Evolutionary conservation across 768 basidiomycete genomes (phyloP), one percentile per base, ranked within the genome.

Genomic region (Clathrus columnatus): DNA sequence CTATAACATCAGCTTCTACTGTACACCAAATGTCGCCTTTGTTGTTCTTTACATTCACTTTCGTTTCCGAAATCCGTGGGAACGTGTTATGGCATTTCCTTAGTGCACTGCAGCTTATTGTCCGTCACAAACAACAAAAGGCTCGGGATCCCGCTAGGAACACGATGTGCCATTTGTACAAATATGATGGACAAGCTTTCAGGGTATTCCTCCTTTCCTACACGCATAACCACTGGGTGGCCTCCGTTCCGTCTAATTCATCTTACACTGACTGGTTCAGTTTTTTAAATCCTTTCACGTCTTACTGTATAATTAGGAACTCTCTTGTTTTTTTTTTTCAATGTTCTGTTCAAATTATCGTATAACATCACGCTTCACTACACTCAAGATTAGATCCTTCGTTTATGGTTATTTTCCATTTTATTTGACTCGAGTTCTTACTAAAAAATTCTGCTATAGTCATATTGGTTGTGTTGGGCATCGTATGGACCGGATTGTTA

Each of bases 401-500:
- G 46, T 55, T 29, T 30, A 20, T 48, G 46, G 54, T 48, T 10
- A 24, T 43, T 55, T 24, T 27, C n/a, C 27, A 43, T 7, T 24
- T 7, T 42, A 21, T 30, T 6, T n/a, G 16, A 5, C 20, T 30
- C 23, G 4, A 5, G 16, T n/a, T 27, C 26, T n/a, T 47, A 21
- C 28, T 55, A 20, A 55, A 18, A 7, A 20, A 1, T 30, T 18
- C 14, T 20, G n/a, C 23, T 2, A 16, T 44, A 55, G 46, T 48
- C 18, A 23, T n/a, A 6, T 20, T 48, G 45, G 54, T 55, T 42
- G 23, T 75, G 53, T 58, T 75, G 17, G 73, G 75, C 61, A 69
- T 82, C 56, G 49, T 78, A 42, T 82, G 78, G 77, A 70, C 72
- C 29, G 64, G 73, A 17, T 57, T 80, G 50, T 62, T 81, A 29